Percentiles rank a stretch among this genome's conserved stretches.
These are phyloP conservation scores for Trichosporon sp. DNA, from an alignment of 1,284 basidiomycete species.

Conservation along the genomic window DNA sequence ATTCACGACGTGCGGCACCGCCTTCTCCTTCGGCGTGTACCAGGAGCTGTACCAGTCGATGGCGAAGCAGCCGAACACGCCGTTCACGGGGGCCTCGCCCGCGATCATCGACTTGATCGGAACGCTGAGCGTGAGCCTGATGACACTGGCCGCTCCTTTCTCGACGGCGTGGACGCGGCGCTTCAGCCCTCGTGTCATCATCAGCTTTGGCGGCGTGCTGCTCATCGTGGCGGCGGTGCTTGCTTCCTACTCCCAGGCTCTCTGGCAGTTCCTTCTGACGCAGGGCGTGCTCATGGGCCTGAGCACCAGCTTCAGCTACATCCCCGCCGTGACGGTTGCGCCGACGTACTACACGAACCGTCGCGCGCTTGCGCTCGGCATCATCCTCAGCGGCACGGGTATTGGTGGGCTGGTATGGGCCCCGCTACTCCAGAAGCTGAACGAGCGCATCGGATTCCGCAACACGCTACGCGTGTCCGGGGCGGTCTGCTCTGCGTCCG, in stretches of 20 bases:
- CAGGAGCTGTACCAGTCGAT: constrained; percentile 31
- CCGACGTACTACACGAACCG: constrained; percentile 26
- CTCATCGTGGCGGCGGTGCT: constrained; percentile 19
- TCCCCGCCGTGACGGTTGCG: constrained; percentile 28
- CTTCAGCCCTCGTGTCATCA: constrained; percentile 21
- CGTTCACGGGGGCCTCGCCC: constrained; percentile 26
- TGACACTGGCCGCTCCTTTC: constrained; percentile 27
- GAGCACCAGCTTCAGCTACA: constrained; percentile 26
- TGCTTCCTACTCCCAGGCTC: constrained; percentile 19
- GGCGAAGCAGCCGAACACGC: constrained; percentile 15
- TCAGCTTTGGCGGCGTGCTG: constrained; percentile 20
- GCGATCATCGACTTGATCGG: constrained; percentile 30
- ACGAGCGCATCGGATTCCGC: constrained; percentile 20
- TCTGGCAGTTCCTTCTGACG: constrained; percentile 33
- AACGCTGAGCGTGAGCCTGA: constrained; percentile 27
- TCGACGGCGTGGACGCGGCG: constrained; percentile 23
- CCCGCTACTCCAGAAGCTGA: constrained; percentile 23
- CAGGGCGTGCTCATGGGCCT: constrained; percentile 29
- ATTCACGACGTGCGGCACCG: constrained; percentile 29
- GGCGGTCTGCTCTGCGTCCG: constrained; percentile 10
- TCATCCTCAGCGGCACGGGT: constrained; percentile 32
- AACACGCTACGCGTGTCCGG: constrained; percentile 26
- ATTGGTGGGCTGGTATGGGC: constrained; percentile 31
- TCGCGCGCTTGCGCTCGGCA: constrained; percentile 31
- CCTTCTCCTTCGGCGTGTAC: constrained; percentile 32